Evolutionary conservation across 768 basidiomycete species (phyloP).

Genomic region (Termitomyces titanicus): DNA sequence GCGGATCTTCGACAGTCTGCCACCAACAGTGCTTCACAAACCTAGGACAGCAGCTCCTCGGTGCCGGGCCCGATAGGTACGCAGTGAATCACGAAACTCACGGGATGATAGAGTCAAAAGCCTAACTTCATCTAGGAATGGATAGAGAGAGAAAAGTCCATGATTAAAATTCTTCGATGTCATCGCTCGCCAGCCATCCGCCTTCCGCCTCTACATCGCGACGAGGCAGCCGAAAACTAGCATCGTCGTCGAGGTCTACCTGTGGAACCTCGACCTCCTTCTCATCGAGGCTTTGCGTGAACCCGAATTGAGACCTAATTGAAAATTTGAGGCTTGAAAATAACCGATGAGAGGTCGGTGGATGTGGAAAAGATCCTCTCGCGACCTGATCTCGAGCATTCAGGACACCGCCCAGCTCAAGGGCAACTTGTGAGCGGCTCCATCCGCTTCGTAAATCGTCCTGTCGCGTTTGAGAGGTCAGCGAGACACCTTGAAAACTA

Average conservation of each 20-base stretch:
- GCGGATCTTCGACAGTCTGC: too few species aligned
- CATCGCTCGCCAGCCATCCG: constrained; percentile 57
- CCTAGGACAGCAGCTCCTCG: too few species aligned
- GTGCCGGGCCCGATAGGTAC: too few species aligned
- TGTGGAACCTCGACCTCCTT: constrained; percentile 23
- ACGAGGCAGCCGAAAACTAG: constrained; percentile 25
- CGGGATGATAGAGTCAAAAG: too few species aligned
- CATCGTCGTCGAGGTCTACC: constrained; percentile 17
- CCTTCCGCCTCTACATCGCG: constrained; percentile 28
- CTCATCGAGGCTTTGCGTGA: constrained; percentile 30
- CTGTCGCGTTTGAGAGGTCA: constrained; percentile 10
- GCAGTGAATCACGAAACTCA: too few species aligned
- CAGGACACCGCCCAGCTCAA: constrained; percentile 58
- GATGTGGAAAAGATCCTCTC: constrained; percentile 11
- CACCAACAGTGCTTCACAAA: too few species aligned
- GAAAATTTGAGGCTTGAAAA: constrained; percentile 55
- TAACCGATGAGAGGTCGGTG: constrained; percentile 34
- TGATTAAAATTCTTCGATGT: constrained; percentile 50
- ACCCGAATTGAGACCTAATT: constrained; percentile 27
- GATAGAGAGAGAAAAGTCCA: neutral
- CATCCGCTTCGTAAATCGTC: constrained; percentile 38
- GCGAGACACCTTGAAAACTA: constrained; percentile 5
- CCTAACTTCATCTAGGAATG: too few species aligned
- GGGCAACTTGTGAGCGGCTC: constrained; percentile 46
- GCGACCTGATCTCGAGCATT: constrained; percentile 38